phyloP scores from a whole-genome alignment of 495 filamentous ascomycete genomes.

The Aspergillus sparsus region DNA sequence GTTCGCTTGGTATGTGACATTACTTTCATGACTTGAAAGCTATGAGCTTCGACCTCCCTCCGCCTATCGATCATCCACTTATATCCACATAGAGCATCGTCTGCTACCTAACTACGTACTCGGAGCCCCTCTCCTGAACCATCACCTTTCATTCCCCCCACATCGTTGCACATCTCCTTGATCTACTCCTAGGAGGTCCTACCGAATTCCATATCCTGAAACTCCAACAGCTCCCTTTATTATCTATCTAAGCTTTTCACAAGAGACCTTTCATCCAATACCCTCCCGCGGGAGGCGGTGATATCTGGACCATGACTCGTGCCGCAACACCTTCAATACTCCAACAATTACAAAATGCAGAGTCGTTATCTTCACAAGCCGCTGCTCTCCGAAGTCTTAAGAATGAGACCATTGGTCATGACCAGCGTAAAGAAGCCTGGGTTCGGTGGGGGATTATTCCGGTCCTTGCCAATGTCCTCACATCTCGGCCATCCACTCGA shows the following conservation, averaged over 20 bases:
- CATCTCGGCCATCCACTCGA: conserved; percentile 33
- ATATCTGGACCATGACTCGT: conserved; percentile 49
- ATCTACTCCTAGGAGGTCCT: neutral
- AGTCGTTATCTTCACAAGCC: conserved; percentile 61
- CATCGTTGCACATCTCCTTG: conserved; percentile 3
- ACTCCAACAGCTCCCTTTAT: neutral
- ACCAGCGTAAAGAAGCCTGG: conserved; percentile 79
- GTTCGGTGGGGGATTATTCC: conserved; percentile 69
- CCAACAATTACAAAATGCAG: conserved; percentile 61
- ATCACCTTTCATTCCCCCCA: neutral
- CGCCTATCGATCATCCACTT: conserved; percentile 6
- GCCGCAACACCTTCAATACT: conserved; percentile 56
- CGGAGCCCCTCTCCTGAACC: conserved; percentile 12
- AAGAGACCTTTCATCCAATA: conserved; percentile 2
- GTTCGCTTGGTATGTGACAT: too few relatives aligned
- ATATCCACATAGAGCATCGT: neutral
- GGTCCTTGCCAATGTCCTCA: conserved; percentile 63
- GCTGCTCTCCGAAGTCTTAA: conserved; percentile 71
- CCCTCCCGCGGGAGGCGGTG: conserved; percentile 35
- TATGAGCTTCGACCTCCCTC: neutral
- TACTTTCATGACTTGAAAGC: too few relatives aligned
- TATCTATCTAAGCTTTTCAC: neutral
- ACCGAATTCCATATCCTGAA: neutral
- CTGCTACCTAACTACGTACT: neutral
- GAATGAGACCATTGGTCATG: conserved; percentile 87